These are phyloP conservation scores for Buxus sempervirens DNA, from an alignment of 164 flowering plant species.

Conservation along the genomic window DNA sequence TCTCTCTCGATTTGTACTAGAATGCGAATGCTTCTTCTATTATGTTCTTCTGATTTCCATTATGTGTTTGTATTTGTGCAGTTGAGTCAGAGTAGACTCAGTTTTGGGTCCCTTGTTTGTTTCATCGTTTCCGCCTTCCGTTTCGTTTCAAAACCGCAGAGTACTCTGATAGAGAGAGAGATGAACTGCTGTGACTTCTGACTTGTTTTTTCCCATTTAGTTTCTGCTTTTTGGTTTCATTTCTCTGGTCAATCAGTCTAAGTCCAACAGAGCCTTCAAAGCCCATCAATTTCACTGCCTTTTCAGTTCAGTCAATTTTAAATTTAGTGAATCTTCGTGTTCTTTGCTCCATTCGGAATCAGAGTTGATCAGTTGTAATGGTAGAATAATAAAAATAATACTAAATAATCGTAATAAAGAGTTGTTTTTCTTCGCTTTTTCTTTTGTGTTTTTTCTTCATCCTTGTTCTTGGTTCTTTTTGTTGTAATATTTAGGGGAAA, in stretches of 20 bases:
- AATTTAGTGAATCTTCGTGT: neutral
- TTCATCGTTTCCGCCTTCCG: neutral
- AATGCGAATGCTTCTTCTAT: no score
- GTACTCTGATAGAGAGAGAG: neutral
- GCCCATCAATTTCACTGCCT: neutral
- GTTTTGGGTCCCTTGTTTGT: neutral
- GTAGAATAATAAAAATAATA: no score
- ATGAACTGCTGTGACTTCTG: no score
- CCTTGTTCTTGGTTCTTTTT: no score
- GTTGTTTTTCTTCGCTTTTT: no score
- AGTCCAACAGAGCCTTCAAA: neutral
- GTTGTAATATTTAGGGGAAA: no score
- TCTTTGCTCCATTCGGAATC: neutral
- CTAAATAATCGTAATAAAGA: no score
- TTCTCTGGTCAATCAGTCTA: no score
- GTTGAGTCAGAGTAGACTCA: neutral
- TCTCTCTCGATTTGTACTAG: no score
- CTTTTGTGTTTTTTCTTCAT: no score
- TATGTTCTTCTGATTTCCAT: neutral
- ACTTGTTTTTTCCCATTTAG: no score
- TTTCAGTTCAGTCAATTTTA: neutral
- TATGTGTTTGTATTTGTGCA: neutral
- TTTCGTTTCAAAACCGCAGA: neutral
- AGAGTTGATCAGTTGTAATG: neutral
- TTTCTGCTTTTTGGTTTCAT: no score